Percentiles rank a stretch among this genome's conserved stretches.
Evolutionary conservation across 2,329 filamentous ascomycete genomes (phyloP).

Genomic region (Pseudocercospora fijiensis): DNA sequence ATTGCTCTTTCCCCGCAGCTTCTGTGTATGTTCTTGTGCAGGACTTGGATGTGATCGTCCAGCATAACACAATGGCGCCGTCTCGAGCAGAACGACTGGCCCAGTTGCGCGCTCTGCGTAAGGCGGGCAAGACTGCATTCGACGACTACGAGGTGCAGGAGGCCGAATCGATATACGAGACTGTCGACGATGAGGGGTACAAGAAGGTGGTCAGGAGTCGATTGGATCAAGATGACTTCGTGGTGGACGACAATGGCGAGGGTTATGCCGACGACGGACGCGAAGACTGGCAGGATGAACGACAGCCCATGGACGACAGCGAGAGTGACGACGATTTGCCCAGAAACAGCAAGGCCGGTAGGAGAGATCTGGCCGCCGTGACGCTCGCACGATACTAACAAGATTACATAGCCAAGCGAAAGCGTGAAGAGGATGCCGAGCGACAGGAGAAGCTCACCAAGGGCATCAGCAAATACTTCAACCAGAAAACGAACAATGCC

Average conservation of each 20-base stretch:
- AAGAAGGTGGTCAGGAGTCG: slow-evolving; percentile 90
- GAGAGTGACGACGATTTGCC: slow-evolving; percentile 72
- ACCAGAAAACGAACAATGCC: slow-evolving; percentile 63
- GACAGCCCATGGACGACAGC: slow-evolving; percentile 63
- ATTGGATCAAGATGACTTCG: slow-evolving; percentile 92
- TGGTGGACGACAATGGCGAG: slow-evolving; percentile 96
- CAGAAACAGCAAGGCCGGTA: slow-evolving; percentile 58
- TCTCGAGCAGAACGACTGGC: slow-evolving; percentile 51
- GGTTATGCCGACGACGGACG: slow-evolving; percentile 96
- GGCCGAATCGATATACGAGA: slow-evolving; percentile 83
- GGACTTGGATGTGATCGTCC: background rate
- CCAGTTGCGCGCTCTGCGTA: slow-evolving; percentile 78
- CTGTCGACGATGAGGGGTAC: slow-evolving; percentile 95
- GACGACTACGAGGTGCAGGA: slow-evolving; percentile 85
- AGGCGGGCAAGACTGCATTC: slow-evolving; percentile 86
- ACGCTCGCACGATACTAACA: slow-evolving; percentile 1
- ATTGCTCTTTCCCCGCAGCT: background rate
- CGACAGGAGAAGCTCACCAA: slow-evolving; percentile 84
- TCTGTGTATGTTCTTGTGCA: background rate
- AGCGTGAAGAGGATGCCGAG: slow-evolving; percentile 81
- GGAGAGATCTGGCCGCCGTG: slow-evolving; percentile 19
- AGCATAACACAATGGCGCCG: slow-evolving; percentile 30
- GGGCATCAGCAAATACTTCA: slow-evolving; percentile 94
- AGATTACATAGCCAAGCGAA: slow-evolving; percentile 67
- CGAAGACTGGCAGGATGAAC: slow-evolving; percentile 83